These are phyloP conservation scores for Desmodesmus armatus DNA, from an alignment of 139 green algal species.

Conservation along the genomic window DNA sequence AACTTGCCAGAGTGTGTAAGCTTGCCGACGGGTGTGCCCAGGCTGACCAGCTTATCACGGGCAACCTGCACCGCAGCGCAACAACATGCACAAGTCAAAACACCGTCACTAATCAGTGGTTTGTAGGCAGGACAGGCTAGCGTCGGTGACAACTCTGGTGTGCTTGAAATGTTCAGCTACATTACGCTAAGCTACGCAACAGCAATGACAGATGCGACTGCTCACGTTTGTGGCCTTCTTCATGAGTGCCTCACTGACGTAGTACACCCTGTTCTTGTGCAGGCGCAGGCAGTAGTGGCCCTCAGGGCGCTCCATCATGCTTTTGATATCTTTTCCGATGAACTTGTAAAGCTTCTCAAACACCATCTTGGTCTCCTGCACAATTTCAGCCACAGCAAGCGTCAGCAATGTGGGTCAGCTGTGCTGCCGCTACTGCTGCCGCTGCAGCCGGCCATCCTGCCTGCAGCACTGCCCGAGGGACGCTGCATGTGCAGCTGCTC, in stretches of 20 bases:
- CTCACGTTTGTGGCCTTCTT: conserved; percentile 89
- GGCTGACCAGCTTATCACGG: conserved; percentile 89
- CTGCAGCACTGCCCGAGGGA: too few relatives aligned
- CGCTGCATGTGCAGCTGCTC: too few relatives aligned
- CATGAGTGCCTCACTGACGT: conserved; percentile 95
- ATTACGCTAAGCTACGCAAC: not conserved
- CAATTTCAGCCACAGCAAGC: not conserved
- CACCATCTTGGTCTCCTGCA: conserved; percentile 93
- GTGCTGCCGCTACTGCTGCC: not conserved
- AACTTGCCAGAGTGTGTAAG: conserved; percentile 98
- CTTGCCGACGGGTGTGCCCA: conserved; percentile 96
- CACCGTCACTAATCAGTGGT: not conserved
- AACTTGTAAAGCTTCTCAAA: conserved; percentile 99
- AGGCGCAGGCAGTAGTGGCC: conserved; percentile 92
- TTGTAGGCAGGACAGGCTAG: too few relatives aligned
- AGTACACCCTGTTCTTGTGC: conserved; percentile 97
- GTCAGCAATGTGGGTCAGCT: not conserved
- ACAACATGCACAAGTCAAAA: not conserved
- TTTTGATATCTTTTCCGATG: conserved; percentile 97
- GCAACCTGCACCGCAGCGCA: conserved; percentile 69
- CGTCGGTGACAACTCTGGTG: too few relatives aligned
- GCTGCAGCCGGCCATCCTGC: too few relatives aligned
- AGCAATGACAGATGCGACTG: not conserved
- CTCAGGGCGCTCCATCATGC: conserved; percentile 85
- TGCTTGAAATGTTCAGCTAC: too few relatives aligned